phyloP scores from a whole-genome alignment of 140 eudicot species.

The Senecio squalidus region DNA sequence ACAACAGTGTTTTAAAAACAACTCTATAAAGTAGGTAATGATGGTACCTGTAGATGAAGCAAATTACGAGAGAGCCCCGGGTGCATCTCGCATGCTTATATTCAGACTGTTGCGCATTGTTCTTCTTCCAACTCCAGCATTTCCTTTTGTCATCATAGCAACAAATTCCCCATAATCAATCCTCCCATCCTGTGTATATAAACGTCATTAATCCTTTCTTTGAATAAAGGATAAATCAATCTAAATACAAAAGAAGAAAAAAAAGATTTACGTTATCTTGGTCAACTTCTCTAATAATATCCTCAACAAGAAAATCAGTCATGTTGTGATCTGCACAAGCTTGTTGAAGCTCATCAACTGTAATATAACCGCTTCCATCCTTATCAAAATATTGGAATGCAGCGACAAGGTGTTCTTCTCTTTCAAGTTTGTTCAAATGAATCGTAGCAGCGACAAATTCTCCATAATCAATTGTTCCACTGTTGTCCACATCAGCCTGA shows the following conservation, averaged over 20 bases:
- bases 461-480: conserved; percentile 93
- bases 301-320: conserved; percentile 75
- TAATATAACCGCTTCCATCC: conserved; percentile 91
- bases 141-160: conserved; percentile 96
- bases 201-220: background rate
- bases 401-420: conserved; percentile 92
- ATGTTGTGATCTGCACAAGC: conserved; percentile 81
- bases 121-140: conserved; percentile 86
- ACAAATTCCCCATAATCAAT: conserved; percentile 95
- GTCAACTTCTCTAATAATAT: conserved; percentile 90
- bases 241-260: background rate
- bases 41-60: conserved; percentile 20
- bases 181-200: conserved; percentile 69
- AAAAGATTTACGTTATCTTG: conserved; percentile 68
- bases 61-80: conserved; percentile 42
- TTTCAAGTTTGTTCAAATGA: conserved; percentile 85
- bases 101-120: conserved; percentile 95
- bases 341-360: conserved; percentile 93
- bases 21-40: background rate
- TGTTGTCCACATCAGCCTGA: conserved; percentile 96
- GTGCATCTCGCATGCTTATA: conserved; percentile 90
- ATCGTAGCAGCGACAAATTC: conserved; percentile 94
- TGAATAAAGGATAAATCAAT: background rate
- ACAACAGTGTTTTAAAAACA: background rate
- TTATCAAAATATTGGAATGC: conserved; percentile 90